phyloP scores from a whole-genome alignment of 2,329 filamentous ascomycete genomes.

The Hypoxylon sp. region DNA sequence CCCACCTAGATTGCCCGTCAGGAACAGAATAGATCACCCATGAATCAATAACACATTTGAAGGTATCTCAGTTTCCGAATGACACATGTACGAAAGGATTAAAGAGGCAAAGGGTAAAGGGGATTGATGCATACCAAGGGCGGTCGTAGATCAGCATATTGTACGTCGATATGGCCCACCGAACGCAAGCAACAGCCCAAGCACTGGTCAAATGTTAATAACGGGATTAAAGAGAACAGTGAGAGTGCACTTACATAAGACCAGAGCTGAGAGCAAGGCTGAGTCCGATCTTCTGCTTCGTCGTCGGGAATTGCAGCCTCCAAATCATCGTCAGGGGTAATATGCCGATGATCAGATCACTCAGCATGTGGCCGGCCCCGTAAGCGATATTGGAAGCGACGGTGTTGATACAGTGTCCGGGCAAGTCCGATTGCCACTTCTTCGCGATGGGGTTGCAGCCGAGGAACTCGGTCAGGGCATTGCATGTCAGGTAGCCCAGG shows the following conservation, averaged over 20 bases:
- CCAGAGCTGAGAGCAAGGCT: conserved; percentile 42
- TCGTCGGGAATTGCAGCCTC: conserved; percentile 40
- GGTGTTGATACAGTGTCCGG: conserved; percentile 41
- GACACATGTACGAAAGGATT: neutral
- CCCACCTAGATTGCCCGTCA: conserved; percentile 33
- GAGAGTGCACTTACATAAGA: conserved; percentile 39
- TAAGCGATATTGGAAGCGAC: conserved; percentile 43
- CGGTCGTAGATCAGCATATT: conserved; percentile 42
- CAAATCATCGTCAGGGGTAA: conserved; percentile 43
- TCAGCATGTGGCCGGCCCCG: conserved; percentile 43
- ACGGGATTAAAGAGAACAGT: neutral
- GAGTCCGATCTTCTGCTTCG: conserved; percentile 42
- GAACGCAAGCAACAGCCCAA: conserved; percentile 42
- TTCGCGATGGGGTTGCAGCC: conserved; percentile 43
- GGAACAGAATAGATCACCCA: neutral
- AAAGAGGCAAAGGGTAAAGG: neutral
- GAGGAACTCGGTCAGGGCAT: conserved; percentile 53
- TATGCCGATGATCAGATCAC: conserved; percentile 44
- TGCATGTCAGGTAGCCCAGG: conserved; percentile 68
- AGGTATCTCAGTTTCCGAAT: neutral
- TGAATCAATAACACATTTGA: neutral
- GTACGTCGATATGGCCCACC: conserved; percentile 44
- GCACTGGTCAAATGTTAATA: conserved; percentile 36
- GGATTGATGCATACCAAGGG: conserved; percentile 31
- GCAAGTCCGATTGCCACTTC: conserved; percentile 38